These are phyloP conservation scores for Fraxinus cuspidata DNA, from an alignment of 257 asterid species.

Conservation along the genomic window DNA sequence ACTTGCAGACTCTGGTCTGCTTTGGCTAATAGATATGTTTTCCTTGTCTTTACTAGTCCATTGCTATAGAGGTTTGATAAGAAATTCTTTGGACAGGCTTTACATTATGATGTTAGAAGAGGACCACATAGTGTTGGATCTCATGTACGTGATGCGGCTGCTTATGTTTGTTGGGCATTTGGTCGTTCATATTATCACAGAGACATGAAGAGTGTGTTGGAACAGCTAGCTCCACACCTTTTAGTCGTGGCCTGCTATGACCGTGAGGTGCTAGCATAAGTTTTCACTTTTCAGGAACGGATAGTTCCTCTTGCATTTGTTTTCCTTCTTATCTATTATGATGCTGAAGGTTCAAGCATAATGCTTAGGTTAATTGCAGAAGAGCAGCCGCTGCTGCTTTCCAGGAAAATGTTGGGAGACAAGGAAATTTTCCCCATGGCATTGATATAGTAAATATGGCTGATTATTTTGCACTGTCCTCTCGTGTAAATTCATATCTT, in stretches of 20 bases:
- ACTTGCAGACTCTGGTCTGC: not conserved
- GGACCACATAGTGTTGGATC: slow-evolving; percentile 99
- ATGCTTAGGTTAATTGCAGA: slow-evolving; percentile 91
- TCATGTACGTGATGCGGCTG: slow-evolving; percentile 99
- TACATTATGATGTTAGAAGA: slow-evolving; percentile 94
- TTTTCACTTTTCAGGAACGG: slow-evolving; percentile 13
- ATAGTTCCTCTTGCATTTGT: slow-evolving; percentile 14
- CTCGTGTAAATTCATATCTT: slow-evolving; percentile 85
- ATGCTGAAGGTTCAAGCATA: slow-evolving; percentile 35
- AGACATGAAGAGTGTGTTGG: slow-evolving; percentile 83
- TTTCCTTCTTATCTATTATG: slow-evolving; percentile 23
- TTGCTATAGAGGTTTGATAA: slow-evolving; percentile 19
- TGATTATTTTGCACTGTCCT: slow-evolving; percentile 95
- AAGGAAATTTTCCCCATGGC: slow-evolving; percentile 87
- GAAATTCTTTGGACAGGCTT: slow-evolving; percentile 54
- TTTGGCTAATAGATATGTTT: not conserved
- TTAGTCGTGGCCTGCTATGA: slow-evolving; percentile 91
- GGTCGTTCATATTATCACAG: slow-evolving; percentile 85
- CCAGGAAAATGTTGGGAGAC: slow-evolving; percentile 99
- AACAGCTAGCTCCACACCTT: slow-evolving; percentile 89
- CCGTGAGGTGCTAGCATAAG: slow-evolving; percentile 73
- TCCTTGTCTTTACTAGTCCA: slow-evolving; percentile 1
- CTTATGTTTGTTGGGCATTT: slow-evolving; percentile 99
- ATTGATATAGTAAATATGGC: slow-evolving; percentile 90
- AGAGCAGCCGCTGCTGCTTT: slow-evolving; percentile 99